phyloP scores from a whole-genome alignment of 2,329 filamentous ascomycete species.

The Neofusicoccum laricinum region DNA sequence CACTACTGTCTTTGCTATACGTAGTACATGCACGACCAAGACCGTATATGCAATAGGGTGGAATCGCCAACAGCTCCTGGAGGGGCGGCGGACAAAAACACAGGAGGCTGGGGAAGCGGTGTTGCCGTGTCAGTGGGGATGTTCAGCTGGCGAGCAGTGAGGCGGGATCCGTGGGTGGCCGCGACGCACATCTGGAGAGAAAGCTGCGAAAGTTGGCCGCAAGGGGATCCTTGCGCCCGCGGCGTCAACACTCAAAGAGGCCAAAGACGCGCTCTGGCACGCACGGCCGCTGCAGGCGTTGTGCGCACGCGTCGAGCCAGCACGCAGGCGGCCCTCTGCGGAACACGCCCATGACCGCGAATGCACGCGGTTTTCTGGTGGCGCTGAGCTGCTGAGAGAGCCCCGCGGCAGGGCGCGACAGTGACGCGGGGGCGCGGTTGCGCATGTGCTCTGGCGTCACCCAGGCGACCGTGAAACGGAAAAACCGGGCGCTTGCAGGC shows the following conservation, averaged over 20 bases:
- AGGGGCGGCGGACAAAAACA: background rate
- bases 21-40: background rate
- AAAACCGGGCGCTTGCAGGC: slow-evolving; percentile 6
- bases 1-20: background rate
- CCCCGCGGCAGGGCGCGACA: background rate
- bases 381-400: background rate
- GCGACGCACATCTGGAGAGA: background rate
- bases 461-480: background rate
- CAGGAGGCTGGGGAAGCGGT: background rate
- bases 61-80: background rate
- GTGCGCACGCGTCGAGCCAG: background rate
- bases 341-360: background rate
- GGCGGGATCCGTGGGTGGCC: background rate
- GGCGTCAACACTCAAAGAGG: background rate
- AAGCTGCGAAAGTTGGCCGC: background rate
- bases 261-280: background rate
- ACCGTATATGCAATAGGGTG: background rate
- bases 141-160: background rate
- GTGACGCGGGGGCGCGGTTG: background rate
- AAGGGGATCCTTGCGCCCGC: background rate
- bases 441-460: background rate
- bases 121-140: background rate
- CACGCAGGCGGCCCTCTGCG: background rate
- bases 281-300: background rate
- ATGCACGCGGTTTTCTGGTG: background rate